These are phyloP conservation scores for Calonectria henricotiae DNA, from an alignment of 2,329 filamentous ascomycete species.

Conservation along the genomic window DNA sequence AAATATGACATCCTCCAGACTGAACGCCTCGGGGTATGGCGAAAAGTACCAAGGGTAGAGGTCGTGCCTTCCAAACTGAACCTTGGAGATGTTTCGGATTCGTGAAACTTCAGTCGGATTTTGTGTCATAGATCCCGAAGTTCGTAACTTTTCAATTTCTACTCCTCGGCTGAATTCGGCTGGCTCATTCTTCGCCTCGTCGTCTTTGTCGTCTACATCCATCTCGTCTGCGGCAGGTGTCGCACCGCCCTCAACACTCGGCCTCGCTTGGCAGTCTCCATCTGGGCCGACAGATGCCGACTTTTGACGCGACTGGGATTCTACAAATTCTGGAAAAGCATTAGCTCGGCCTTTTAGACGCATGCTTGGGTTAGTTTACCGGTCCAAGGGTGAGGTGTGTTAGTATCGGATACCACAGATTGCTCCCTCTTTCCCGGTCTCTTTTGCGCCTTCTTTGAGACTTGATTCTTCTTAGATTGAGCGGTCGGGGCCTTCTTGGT, in stretches of 20 bases:
- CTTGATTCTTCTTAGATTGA: slow-evolving; percentile 71
- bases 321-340: slow-evolving; percentile 62
- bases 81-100: slow-evolving; percentile 92
- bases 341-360: slow-evolving; percentile 15
- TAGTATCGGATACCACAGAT: slow-evolving; percentile 69
- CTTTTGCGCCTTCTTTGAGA: slow-evolving; percentile 74
- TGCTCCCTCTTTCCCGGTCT: slow-evolving; percentile 71
- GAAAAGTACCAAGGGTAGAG: slow-evolving; percentile 99
- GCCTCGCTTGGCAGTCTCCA: slow-evolving; percentile 63
- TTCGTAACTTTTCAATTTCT: slow-evolving; percentile 96
- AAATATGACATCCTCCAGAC: slow-evolving; percentile 90
- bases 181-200: slow-evolving; percentile 65
- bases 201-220: slow-evolving; percentile 70
- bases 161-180: slow-evolving; percentile 83
- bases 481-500: slow-evolving; percentile 76
- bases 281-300: slow-evolving; percentile 63
- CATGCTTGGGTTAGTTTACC: slow-evolving; percentile 49
- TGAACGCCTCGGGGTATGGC: slow-evolving; percentile 92
- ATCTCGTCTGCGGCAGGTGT: slow-evolving; percentile 69
- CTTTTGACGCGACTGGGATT: slow-evolving; percentile 65
- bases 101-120: slow-evolving; percentile 97
- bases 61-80: slow-evolving; percentile 94
- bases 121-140: slow-evolving; percentile 97
- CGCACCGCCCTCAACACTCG: slow-evolving; percentile 62
- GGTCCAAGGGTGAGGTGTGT: slow-evolving; percentile 70